Conservation (phyloP, 2,329 filamentous ascomycete genomes). For the Hymenoscyphus albidus region DNA sequence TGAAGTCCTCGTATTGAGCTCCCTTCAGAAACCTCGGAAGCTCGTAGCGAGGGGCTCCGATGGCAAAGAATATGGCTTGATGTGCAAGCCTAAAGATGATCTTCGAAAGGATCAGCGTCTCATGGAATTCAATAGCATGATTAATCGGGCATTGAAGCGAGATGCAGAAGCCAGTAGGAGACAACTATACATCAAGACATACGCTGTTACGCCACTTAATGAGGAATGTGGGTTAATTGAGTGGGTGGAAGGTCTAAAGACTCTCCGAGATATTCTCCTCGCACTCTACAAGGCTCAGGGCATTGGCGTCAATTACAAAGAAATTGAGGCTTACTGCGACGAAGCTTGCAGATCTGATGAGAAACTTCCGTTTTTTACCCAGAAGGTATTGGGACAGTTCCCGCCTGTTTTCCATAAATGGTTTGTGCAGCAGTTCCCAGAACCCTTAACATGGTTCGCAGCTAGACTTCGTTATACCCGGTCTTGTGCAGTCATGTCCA, state of each 20-base stretch:
- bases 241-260: slow-evolving; percentile 96
- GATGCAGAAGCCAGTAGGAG: slow-evolving; percentile 88
- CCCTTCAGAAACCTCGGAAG: slow-evolving; percentile 86
- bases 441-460: slow-evolving; percentile 87
- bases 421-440: slow-evolving; percentile 94
- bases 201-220: slow-evolving; percentile 92
- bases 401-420: slow-evolving; percentile 84
- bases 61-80: slow-evolving; percentile 79
- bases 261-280: slow-evolving; percentile 85
- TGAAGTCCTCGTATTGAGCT: slow-evolving; percentile 84
- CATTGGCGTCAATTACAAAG: slow-evolving; percentile 64
- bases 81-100: slow-evolving; percentile 98
- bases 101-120: slow-evolving; percentile 94
- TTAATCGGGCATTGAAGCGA: slow-evolving; percentile 88
- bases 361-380: slow-evolving; percentile 68
- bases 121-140: slow-evolving; percentile 99
- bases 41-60: slow-evolving; percentile 86
- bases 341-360: slow-evolving; percentile 53
- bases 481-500: slow-evolving; percentile 98
- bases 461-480: slow-evolving; percentile 86
- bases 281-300: slow-evolving; percentile 72
- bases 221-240: slow-evolving; percentile 98
- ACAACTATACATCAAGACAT: slow-evolving; percentile 92
- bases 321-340: slow-evolving; percentile 61
- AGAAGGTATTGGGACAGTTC: slow-evolving; percentile 62